Base-by-base conservation (phyloP, 2,329 filamentous ascomycete genomes). In the Blastomyces gilchristii region DNA sequence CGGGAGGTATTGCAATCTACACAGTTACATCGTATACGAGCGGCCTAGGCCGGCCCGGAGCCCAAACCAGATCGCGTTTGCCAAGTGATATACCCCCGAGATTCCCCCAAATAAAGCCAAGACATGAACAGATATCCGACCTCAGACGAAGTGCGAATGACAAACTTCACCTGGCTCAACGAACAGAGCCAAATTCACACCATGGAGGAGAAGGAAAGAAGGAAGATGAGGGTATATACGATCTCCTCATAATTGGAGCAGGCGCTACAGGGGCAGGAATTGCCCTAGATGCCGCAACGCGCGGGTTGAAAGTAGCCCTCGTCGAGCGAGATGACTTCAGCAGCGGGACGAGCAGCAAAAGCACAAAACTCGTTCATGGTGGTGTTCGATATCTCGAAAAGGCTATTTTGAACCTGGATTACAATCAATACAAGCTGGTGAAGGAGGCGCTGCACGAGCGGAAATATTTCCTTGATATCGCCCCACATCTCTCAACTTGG, bases 361-460 rank as follows among this genome's bases (percentile, higher is more conserved):
- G 86, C 76, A 89, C 87, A 63, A 89, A 89, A 76, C 80, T 89
- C 52, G 87, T 89, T 22, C 87, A 89, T 75, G 87, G 87, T 65
- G 87, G 87, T 67, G 87, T 89, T 62, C 82, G 87, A 67, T 89
- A 89, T 73, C 80, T 89, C 64, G 87, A 89, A 73, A 89, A 89
- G 79, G 87, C 87, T 64, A 83, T 89, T 59, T 87, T 83, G 83
- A 86, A 89, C 73, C 77, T 89, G 67, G 87, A 89, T 73, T 89
- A 88, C 72, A 83, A 83, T 66, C 87, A 89, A 79, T 85, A 68
- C 57, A 79, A 86, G 73, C 83, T 89, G 47, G 87, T 89, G 69
- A 84, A 83, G 72, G 87, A 89, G 76, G 87, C 87, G 52, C 80
- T 89, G 60, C 85, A 85, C 69, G 87, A 89, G 78, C 83, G 87